Conservation (phyloP, 352 stramenopile genomes). For the Hyaloperonospora brassicae region DNA sequence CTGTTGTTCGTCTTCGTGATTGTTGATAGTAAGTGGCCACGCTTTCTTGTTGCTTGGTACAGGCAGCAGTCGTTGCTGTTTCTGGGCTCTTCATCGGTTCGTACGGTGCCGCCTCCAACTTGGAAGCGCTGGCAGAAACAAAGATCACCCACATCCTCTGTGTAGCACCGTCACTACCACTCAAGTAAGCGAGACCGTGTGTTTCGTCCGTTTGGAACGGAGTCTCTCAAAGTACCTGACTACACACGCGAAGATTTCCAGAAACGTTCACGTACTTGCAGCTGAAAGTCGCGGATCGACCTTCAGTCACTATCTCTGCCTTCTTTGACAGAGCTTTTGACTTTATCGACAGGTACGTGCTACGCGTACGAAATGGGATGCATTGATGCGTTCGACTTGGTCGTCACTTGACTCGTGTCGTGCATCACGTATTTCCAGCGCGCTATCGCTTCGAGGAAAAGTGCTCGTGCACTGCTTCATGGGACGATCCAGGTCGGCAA, state of each 20-base stretch:
- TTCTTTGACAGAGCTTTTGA: conserved; percentile 39
- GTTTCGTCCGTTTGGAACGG: neutral
- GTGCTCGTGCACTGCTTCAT: conserved; percentile 77
- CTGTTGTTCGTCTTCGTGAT: too few species aligned
- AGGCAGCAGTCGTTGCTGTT: conserved; percentile 21
- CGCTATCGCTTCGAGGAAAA: conserved; percentile 30
- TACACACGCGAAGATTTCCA: conserved; percentile 27
- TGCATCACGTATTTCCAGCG: conserved; percentile 16
- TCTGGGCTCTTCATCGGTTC: conserved; percentile 60
- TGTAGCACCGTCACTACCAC: conserved; percentile 34
- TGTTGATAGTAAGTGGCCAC: too few species aligned
- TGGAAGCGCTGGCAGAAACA: conserved; percentile 23
- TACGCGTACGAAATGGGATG: neutral
- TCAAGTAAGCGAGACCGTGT: conserved; percentile 25
- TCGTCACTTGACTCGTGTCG: neutral
- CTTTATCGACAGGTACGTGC: conserved; percentile 54
- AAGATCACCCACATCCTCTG: conserved; percentile 58
- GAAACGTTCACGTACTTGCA: conserved; percentile 47
- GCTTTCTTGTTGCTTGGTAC: conserved; percentile 1
- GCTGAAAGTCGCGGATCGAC: conserved; percentile 42
- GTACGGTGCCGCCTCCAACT: conserved; percentile 53
- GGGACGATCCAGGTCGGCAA: conserved; percentile 56
- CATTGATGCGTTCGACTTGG: neutral
- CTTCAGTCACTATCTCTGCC: conserved; percentile 27
- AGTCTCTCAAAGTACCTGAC: neutral